These are phyloP conservation scores for Dalechampia spathulata DNA, from an alignment of 441 rosid genomes.

Conservation along the genomic window DNA sequence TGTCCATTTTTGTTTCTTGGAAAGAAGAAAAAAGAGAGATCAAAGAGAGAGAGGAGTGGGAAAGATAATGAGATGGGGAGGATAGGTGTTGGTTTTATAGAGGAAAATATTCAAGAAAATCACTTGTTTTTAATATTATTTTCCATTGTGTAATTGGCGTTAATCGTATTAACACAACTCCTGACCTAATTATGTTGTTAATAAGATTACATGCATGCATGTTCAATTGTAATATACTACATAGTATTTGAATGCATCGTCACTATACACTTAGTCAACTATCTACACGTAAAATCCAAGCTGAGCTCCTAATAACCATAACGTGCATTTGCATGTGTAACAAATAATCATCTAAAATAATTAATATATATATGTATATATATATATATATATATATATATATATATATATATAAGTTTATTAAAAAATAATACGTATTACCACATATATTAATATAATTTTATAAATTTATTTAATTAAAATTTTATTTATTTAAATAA, in stretches of 20 bases:
- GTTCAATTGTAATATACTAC: not conserved
- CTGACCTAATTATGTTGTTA: constrained; percentile 26
- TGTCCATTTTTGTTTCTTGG: constrained; percentile 38
- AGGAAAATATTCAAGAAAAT: constrained; percentile 11
- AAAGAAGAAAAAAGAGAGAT: constrained; percentile 11
- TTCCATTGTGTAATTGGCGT: too few relatives aligned
- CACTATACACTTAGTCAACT: not conserved
- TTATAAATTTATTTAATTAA: too few relatives aligned
- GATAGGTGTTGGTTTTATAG: constrained; percentile 46
- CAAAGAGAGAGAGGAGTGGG: constrained; percentile 11
- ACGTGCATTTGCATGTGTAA: too few relatives aligned
- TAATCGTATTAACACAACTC: not conserved
- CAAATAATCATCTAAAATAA: too few relatives aligned
- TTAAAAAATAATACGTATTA: too few relatives aligned
- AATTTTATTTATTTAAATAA: too few relatives aligned
- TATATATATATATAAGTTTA: not conserved
- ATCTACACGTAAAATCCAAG: too few relatives aligned
- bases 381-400: not conserved
- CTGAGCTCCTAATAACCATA: too few relatives aligned
- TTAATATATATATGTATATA: too few relatives aligned
- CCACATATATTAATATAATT: too few relatives aligned
- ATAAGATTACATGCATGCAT: constrained; percentile 15
- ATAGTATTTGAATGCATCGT: not conserved
- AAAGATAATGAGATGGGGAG: constrained; percentile 22
- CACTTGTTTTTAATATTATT: not conserved